Evolutionary conservation across 75 land plant species (phyloP).

Genomic region (Gnetum montanum): DNA sequence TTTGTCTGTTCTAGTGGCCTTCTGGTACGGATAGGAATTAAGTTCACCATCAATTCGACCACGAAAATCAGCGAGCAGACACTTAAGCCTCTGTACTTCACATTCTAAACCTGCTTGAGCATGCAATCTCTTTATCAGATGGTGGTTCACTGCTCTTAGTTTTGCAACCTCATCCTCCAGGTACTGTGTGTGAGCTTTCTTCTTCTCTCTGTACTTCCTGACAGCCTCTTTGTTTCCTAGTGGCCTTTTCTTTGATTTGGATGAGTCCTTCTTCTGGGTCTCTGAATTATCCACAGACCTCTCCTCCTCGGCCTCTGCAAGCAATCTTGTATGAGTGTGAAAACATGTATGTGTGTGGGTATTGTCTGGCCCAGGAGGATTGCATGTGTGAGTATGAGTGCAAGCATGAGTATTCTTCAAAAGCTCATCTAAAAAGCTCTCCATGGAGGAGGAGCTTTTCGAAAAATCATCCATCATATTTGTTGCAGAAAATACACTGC

Average conservation of each 20-base stretch:
- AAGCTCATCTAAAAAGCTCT: constrained; percentile 23
- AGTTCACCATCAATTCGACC: constrained; percentile 64
- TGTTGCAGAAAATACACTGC: constrained; percentile 10
- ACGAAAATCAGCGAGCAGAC: constrained; percentile 50
- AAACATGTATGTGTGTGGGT: constrained; percentile 85
- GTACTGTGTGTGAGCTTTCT: constrained; percentile 78
- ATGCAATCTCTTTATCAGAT: constrained; percentile 50
- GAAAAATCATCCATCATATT: not conserved
- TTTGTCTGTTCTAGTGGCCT: constrained; percentile 8
- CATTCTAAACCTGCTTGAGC: constrained; percentile 55
- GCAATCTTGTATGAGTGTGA: constrained; percentile 74
- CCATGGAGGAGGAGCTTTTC: constrained; percentile 14
- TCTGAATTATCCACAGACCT: not conserved
- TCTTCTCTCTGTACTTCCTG: constrained; percentile 91
- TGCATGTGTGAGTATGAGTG: constrained; percentile 41
- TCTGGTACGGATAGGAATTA: constrained; percentile 36
- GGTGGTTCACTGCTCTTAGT: constrained; percentile 55
- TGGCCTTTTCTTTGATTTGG: constrained; percentile 26
- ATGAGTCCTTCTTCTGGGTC: constrained; percentile 4
- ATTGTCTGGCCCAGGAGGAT: constrained; percentile 23
- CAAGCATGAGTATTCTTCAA: constrained; percentile 21
- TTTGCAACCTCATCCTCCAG: constrained; percentile 80
- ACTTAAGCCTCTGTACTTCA: constrained; percentile 50
- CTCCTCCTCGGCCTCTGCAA: constrained; percentile 27
- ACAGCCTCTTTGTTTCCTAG: constrained; percentile 84